Evolutionary conservation across 2,329 filamentous ascomycete genomes (phyloP).

Genomic region (Phaeosphaeriaceae sp.): DNA sequence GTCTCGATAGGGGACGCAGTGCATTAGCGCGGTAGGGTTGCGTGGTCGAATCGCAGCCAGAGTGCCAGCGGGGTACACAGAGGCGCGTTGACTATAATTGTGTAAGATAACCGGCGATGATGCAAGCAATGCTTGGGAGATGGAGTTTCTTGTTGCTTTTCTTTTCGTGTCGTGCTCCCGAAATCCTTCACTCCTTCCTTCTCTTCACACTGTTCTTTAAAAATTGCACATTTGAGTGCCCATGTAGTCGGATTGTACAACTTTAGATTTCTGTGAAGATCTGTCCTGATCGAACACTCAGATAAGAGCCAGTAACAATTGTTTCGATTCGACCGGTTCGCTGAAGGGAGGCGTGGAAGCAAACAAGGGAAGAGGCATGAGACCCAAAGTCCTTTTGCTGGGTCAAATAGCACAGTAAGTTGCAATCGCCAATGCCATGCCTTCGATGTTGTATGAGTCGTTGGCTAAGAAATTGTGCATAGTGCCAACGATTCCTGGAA

Average conservation of each 20-base stretch:
- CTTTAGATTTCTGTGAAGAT: background rate
- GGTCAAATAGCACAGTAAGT: constrained; percentile 70
- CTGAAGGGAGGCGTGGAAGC: background rate
- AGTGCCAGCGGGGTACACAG: constrained; percentile 8
- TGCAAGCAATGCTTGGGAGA: constrained; percentile 5
- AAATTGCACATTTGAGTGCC: background rate
- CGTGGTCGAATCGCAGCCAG: constrained; percentile 9
- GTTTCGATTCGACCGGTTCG: background rate
- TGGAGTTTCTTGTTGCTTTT: background rate
- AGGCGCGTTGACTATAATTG: background rate
- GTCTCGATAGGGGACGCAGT: constrained; percentile 7
- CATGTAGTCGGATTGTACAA: background rate
- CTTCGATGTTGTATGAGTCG: background rate
- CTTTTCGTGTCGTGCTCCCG: background rate
- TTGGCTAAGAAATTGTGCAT: constrained; percentile 1
- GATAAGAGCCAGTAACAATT: background rate
- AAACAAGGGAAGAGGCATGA: constrained; percentile 34
- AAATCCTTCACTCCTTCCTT: background rate
- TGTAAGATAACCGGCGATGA: constrained; percentile 11
- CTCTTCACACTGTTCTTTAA: background rate
- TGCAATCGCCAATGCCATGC: background rate
- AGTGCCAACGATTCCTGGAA: constrained; percentile 72
- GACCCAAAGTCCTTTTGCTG: constrained; percentile 68
- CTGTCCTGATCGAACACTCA: background rate
- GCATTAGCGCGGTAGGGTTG: constrained; percentile 5